phyloP scores from a whole-genome alignment of 306 rosid genomes.

The Gastrolobium villosum region DNA sequence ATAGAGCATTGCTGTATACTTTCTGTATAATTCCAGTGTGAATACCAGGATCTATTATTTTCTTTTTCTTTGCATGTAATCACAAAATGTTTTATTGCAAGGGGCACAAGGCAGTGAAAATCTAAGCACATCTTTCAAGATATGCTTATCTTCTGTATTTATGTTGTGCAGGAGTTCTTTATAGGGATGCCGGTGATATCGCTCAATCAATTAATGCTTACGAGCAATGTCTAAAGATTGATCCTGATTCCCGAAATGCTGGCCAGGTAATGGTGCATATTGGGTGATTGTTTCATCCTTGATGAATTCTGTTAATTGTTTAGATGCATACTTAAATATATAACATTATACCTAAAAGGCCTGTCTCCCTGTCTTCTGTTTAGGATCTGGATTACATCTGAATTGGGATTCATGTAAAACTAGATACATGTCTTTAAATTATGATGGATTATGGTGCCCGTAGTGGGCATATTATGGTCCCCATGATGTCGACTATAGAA shows the following conservation, averaged over 20 bases:
- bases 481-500: too few relatives aligned
- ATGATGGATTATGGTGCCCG: slow-evolving; percentile 2
- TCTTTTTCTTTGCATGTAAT: slow-evolving; percentile 13
- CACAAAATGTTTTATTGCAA: slow-evolving; percentile 23
- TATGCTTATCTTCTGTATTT: slow-evolving; percentile 42
- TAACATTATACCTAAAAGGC: too few relatives aligned
- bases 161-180: slow-evolving; percentile 82
- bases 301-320: not conserved
- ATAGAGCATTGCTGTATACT: too few relatives aligned
- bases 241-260: slow-evolving; percentile 98
- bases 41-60: not conserved
- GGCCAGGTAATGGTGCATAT: slow-evolving; percentile 80
- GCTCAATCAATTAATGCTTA: slow-evolving; percentile 86
- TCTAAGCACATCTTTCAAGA: not conserved
- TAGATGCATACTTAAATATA: too few relatives aligned
- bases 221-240: slow-evolving; percentile 94
- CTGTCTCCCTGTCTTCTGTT: not conserved
- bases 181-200: slow-evolving; percentile 96
- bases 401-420: slow-evolving; percentile 1
- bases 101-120: not conserved
- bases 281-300: slow-evolving; percentile 23
- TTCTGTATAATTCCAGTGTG: too few relatives aligned
- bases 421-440: not conserved
- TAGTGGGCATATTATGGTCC: not conserved
- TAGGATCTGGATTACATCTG: not conserved